These are phyloP conservation scores for Pythium myriotylum DNA, from an alignment of 352 stramenopile genomes.

Conservation along the genomic window DNA sequence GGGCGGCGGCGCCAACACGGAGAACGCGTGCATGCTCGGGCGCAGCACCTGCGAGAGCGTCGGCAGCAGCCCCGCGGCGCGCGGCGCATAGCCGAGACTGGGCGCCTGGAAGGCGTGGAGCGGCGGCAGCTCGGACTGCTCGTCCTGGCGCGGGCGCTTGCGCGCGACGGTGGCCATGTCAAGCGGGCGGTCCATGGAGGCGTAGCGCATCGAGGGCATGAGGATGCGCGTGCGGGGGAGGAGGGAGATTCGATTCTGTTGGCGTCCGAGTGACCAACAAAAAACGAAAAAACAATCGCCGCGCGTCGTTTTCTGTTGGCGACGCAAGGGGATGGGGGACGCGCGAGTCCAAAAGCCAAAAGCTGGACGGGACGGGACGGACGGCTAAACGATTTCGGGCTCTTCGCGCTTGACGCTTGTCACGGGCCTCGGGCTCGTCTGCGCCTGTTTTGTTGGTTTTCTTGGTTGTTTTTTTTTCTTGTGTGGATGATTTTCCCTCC, in stretches of 20 bases:
- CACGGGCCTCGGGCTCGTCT: conserved; percentile 1
- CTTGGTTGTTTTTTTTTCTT: no score
- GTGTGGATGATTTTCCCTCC: no score
- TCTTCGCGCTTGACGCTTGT: conserved; percentile 7
- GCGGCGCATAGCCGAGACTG: conserved; percentile 4
- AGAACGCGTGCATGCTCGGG: conserved; percentile 20
- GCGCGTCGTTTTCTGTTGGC: conserved; percentile 4
- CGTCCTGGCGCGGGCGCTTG: conserved; percentile 26
- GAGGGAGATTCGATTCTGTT: conserved; percentile 11
- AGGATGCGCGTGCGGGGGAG: no score
- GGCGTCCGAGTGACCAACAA: conserved; percentile 19
- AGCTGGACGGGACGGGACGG: conserved; percentile 1
- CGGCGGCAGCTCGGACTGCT: conserved; percentile 18
- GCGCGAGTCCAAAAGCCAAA: conserved; percentile 13
- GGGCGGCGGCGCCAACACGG: conserved; percentile 9
- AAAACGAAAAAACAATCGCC: neutral
- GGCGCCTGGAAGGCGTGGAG: conserved; percentile 18
- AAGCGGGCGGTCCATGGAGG: neutral
- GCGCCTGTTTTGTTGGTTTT: conserved; percentile 7
- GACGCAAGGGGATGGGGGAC: conserved; percentile 9
- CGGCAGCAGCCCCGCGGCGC: conserved; percentile 5
- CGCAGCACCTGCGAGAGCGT: conserved; percentile 26
- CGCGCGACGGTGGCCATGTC: conserved; percentile 2
- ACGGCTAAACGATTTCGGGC: conserved; percentile 5
- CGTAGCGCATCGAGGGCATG: conserved; percentile 29